Percentiles rank a stretch among this genome's conserved stretches.
Evolutionary conservation across 192 early-diverging fungal species (phyloP).

Genomic region (Rhizoclosmatium globosum): DNA sequence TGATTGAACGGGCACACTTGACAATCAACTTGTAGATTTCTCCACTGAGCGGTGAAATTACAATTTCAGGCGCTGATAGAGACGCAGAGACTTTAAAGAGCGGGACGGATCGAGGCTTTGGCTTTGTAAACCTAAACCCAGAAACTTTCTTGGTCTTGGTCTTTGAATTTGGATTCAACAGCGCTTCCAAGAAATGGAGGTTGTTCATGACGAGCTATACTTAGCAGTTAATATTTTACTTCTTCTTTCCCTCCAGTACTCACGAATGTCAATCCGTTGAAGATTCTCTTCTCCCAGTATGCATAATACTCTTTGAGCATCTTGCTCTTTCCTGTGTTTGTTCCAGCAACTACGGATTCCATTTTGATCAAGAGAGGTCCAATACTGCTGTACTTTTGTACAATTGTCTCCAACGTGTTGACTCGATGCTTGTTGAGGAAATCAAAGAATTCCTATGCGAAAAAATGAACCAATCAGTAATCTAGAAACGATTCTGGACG

Average conservation of each 20-base stretch:
- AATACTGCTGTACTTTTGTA: constrained; percentile 64
- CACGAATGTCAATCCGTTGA: constrained; percentile 60
- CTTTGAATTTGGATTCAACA: constrained; percentile 44
- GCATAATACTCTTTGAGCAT: constrained; percentile 67
- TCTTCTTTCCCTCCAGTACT: constrained; percentile 5
- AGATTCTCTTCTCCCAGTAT: constrained; percentile 64
- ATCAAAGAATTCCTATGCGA: constrained; percentile 66
- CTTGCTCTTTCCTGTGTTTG: constrained; percentile 68
- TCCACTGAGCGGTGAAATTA: constrained; percentile 60
- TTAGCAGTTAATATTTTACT: constrained; percentile 1
- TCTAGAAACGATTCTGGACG: no score
- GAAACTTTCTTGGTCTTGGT: constrained; percentile 29
- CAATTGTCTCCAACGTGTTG: constrained; percentile 55
- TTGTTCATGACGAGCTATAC: constrained; percentile 67
- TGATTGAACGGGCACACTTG: constrained; percentile 61
- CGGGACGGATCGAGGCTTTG: constrained; percentile 44
- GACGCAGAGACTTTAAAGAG: constrained; percentile 66
- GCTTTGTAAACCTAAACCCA: constrained; percentile 28
- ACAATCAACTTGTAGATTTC: constrained; percentile 73
- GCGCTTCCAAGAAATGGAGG: constrained; percentile 54
- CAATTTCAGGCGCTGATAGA: constrained; percentile 67
- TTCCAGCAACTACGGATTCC: constrained; percentile 69
- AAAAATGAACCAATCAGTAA: constrained; percentile 13
- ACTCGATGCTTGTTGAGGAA: constrained; percentile 61
- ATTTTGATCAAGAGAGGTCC: constrained; percentile 71